Base-by-base conservation (phyloP, 2,329 filamentous ascomycete species). In the Metarhizium rileyi region DNA sequence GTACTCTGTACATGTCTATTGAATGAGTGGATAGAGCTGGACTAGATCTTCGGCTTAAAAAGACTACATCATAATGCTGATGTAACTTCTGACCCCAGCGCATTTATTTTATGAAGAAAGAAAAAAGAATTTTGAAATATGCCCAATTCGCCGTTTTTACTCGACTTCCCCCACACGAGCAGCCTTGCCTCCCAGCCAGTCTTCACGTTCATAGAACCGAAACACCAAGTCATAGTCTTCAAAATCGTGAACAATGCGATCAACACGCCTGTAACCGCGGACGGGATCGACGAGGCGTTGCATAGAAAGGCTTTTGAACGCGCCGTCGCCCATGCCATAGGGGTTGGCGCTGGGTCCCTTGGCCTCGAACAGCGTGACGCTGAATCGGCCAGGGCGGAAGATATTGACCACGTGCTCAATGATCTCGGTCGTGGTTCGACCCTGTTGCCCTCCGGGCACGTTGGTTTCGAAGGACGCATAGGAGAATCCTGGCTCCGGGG, bases 381-480 rank as follows among this genome's bases (percentile, higher is more conserved):
- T 95, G 76, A 98, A 98, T 48, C 91, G 86, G n/a, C 91, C 91
- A 0, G 93, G 93, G 65, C 90, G 89, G 80, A 98, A 98, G 63
- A 98, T 98, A 55, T 81, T 78, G 42, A 97, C 90, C 1, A 97
- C 93, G 57, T 96, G 89, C 67, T 95, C 83, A 54, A 98, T 86
- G 52, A 97, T 85, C 56, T 95, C 91, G 25, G 83, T 82, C 1
- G 91, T 96, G 64, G 90, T 86, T 54, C 90, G 86, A 16, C 90
- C 90, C 50, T 81, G 88, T 70, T 95, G 89, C 5, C 83, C 84
- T 25, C 89, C 86, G 1, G 93, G 93, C 4, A 98, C 91, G 59
- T 97, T 98, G 57, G 93, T 97, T 75, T 98, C 93, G 64, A 98
- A 98, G 2, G 90, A 96, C 33, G 93, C 93, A 66, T 95, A 98